phyloP scores from a whole-genome alignment of 1,284 basidiomycete species.

The Ceratobasidium sp. region DNA sequence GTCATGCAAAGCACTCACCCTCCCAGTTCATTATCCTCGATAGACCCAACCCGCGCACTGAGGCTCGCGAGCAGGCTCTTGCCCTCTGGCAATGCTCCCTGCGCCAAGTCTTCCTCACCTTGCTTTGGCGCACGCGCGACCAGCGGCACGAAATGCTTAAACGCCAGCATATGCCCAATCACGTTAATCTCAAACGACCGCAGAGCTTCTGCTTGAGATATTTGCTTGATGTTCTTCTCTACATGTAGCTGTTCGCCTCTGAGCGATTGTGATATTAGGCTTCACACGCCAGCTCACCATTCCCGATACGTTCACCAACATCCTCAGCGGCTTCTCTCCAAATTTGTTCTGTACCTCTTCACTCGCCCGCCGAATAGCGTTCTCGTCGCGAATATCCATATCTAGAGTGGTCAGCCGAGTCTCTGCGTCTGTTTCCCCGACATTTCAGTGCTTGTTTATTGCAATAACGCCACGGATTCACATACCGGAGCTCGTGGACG shows the following conservation, averaged over 20 bases:
- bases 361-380: slow-evolving; percentile 40
- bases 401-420: slow-evolving; percentile 45
- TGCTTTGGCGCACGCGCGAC: slow-evolving; percentile 40
- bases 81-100: slow-evolving; percentile 40
- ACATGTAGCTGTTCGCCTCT: slow-evolving; percentile 39
- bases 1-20: slow-evolving; percentile 36
- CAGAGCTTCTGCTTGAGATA: slow-evolving; percentile 38
- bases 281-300: slow-evolving; percentile 41
- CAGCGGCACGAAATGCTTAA: slow-evolving; percentile 49
- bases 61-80: slow-evolving; percentile 45
- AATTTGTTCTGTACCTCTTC: slow-evolving; percentile 45
- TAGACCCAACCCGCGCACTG: slow-evolving; percentile 48
- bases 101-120: slow-evolving; percentile 36
- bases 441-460: not conserved
- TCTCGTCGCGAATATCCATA: slow-evolving; percentile 47
- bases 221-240: slow-evolving; percentile 48
- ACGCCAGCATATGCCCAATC: slow-evolving; percentile 49
- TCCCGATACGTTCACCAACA: slow-evolving; percentile 48
- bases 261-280: not conserved
- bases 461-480: not conserved
- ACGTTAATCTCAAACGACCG: slow-evolving; percentile 48
- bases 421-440: slow-evolving; percentile 18
- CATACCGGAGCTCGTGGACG: slow-evolving; percentile 26
- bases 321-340: slow-evolving; percentile 45
- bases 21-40: slow-evolving; percentile 48